Evolutionary conservation across 2,329 filamentous ascomycete genomes (phyloP), one percentile per base, ranked within the genome.

Genomic region (Colletotrichum incanum): DNA sequence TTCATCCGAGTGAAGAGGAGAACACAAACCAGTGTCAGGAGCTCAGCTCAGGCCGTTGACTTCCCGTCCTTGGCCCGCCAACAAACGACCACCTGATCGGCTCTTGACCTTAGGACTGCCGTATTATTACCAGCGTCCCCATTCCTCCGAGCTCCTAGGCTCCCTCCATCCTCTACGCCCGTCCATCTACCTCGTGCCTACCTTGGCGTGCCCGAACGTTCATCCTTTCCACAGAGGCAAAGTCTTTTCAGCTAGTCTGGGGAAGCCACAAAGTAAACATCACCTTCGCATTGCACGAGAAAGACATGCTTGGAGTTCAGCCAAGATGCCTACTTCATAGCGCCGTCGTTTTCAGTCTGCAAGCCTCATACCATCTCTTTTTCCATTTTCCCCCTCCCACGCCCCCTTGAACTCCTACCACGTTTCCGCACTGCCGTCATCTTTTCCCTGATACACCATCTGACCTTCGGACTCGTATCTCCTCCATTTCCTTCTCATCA

Each of bases 271-370:
- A 18, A 12, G 60, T 45, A 52, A 39, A 65, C 58, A 52, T 58
- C 12, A 23, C 39, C 37, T 60, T 43, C 31, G 18, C 31, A 43
- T 31, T 49, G 26, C 49, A 50, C 23, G 41, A 55, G 41, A 67
- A 55, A 50, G 56, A 49, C 31, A 50, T 26, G 34, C 47, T 43
- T 20, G n/a, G 47, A 23, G 41, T 18, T 26, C 28, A 34, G 41
- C n/a, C 28, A 49, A 61, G 20, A 26, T 61, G 5, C 31, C n/a
- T 63, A 34, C 45, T 37, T 26, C 52, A 39, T 31, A 54, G 58
- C 58, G 50, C 52, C 69, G 58, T 56, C 65, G 65, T 72, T 63
- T 59, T 68, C 65, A 63, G 69, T 63, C 59, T 43, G 37, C 37
- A 50, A 54, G 56, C 68, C 65, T 49, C 34, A 34, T 55, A 55